phyloP scores from a whole-genome alignment of 257 asterid genomes.

The Nicotiana obtusifolia region DNA sequence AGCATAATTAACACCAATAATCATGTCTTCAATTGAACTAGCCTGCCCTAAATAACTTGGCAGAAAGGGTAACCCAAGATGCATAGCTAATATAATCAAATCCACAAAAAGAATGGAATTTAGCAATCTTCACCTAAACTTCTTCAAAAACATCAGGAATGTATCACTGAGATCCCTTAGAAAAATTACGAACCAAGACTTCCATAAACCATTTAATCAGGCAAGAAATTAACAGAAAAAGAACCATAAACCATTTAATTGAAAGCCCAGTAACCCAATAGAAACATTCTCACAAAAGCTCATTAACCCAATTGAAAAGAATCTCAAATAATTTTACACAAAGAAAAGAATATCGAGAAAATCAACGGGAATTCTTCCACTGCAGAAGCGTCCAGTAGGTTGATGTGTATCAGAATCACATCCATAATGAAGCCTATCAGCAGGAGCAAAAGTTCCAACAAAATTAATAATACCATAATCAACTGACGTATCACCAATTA shows the following conservation, averaged over 20 bases:
- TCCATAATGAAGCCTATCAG: constrained; percentile 86
- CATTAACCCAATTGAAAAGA: too few species aligned
- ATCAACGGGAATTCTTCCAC: constrained; percentile 92
- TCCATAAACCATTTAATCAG: too few species aligned
- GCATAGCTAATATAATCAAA: constrained; percentile 44
- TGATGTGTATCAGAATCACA: constrained; percentile 78
- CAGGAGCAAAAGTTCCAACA: constrained; percentile 87
- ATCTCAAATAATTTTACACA: too few species aligned
- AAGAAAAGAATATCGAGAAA: constrained; percentile 44
- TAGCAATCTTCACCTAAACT: too few species aligned
- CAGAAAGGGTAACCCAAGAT: constrained; percentile 79
- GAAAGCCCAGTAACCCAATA: too few species aligned
- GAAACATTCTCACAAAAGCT: too few species aligned
- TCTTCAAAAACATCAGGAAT: too few species aligned
- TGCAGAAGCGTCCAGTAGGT: constrained; percentile 92
- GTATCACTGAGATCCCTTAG: too few species aligned
- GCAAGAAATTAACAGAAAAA: too few species aligned
- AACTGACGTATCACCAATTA: constrained; percentile 90
- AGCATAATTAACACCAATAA: constrained; percentile 80
- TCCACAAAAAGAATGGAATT: constrained; percentile 34
- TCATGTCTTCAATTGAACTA: constrained; percentile 58
- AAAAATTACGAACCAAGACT: too few species aligned
- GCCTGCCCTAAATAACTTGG: constrained; percentile 78
- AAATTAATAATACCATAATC: constrained; percentile 86
- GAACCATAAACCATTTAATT: too few species aligned